Conservation (phyloP, 805 yeast genomes). For the Metschnikowia arizonensis region DNA sequence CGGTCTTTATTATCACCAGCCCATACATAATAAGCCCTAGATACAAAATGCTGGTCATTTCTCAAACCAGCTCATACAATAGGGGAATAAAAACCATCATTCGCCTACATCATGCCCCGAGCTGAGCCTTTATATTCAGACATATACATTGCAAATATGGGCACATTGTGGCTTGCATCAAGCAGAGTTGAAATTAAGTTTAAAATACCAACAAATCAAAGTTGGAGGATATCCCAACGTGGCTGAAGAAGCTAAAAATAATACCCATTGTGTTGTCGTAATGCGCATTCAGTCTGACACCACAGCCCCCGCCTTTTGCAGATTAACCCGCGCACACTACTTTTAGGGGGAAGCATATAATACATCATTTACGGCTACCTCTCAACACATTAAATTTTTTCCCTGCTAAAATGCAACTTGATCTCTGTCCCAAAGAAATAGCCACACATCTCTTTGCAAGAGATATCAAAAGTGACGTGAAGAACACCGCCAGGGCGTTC, state of each 20-base stretch:
- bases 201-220: background rate
- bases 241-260: background rate
- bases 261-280: background rate
- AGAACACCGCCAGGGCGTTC: conserved; percentile 48
- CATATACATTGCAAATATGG: background rate
- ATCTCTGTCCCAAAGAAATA: conserved; percentile 12
- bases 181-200: background rate
- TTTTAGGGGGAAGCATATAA: background rate
- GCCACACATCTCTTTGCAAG: conserved; percentile 5
- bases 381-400: background rate
- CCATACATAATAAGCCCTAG: background rate
- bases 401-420: conserved; percentile 9
- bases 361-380: background rate
- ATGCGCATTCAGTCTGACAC: conserved; percentile 1
- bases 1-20: no score
- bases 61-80: background rate
- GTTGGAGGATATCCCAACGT: background rate
- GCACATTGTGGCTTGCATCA: background rate
- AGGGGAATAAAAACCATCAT: background rate
- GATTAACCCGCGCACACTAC: background rate
- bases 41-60: background rate
- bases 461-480: conserved; percentile 19
- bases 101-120: background rate
- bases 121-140: background rate
- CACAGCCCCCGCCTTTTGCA: conserved; percentile 6